Conservation (phyloP, 257 asterid genomes). For the Forsythia suspensa region DNA sequence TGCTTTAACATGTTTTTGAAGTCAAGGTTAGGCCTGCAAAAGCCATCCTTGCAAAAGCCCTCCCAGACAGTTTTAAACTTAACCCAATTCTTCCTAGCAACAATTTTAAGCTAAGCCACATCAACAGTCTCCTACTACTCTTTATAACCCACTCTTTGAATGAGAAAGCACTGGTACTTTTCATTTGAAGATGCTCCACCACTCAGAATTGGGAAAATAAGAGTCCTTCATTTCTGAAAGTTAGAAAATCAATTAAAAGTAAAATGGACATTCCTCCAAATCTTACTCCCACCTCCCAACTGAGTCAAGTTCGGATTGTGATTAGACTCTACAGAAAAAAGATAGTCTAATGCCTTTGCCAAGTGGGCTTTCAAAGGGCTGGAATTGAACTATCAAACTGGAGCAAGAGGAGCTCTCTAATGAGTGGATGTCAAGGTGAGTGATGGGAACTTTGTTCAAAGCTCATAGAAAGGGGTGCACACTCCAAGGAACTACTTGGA, state of each 20-base stretch:
- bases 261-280: background rate
- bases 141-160: background rate
- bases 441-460: background rate
- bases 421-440: background rate
- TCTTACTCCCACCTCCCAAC: background rate
- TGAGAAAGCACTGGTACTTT: background rate
- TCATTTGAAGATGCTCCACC: background rate
- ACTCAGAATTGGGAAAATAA: background rate
- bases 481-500: background rate
- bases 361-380: background rate
- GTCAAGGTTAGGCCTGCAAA: background rate
- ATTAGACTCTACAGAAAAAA: background rate
- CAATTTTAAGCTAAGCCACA: background rate
- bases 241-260: background rate
- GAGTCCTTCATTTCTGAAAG: background rate
- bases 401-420: background rate
- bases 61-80: background rate
- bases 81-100: background rate
- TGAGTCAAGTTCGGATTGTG: background rate
- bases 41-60: background rate
- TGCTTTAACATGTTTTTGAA: background rate
- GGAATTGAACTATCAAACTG: background rate
- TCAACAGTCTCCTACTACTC: background rate
- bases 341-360: background rate
- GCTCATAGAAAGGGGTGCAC: background rate